Evolutionary conservation across 2,329 filamentous ascomycete species (phyloP).

Genomic region (Dryadomyces quercivorus): DNA sequence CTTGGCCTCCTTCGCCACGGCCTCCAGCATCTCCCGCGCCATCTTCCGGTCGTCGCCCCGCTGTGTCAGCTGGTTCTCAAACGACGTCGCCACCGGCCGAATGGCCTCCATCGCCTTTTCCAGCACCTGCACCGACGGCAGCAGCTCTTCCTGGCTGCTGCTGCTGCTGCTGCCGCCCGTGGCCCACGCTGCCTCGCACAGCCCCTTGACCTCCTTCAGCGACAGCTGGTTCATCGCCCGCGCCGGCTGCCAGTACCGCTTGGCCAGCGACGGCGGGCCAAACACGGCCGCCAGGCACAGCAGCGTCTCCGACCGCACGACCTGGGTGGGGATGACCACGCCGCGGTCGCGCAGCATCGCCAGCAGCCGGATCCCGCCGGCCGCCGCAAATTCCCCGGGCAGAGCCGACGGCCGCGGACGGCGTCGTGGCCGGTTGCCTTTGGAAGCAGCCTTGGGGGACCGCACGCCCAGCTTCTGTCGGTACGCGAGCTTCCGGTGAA

Average conservation of each 20-base stretch:
- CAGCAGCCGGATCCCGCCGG: constrained; percentile 21
- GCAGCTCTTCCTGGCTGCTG: constrained; percentile 11
- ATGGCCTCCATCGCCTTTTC: constrained; percentile 14
- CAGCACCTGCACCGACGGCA: constrained; percentile 19
- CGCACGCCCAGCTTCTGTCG: constrained; percentile 1
- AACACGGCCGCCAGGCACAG: constrained; percentile 22
- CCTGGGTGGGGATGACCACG: constrained; percentile 13
- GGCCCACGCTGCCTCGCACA: constrained; percentile 26
- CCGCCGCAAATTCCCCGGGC: constrained; percentile 15
- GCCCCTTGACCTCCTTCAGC: constrained; percentile 20
- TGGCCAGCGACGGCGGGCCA: constrained; percentile 15
- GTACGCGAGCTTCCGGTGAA: constrained; percentile 23
- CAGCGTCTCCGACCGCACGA: constrained; percentile 17
- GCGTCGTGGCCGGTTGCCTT: not conserved
- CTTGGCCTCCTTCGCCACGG: not conserved
- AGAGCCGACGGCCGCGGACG: too few species aligned
- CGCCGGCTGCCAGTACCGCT: constrained; percentile 12
- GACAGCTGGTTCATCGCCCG: constrained; percentile 15
- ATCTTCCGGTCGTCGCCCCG: constrained; percentile 3
- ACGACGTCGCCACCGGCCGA: constrained; percentile 5
- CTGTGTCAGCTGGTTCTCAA: constrained; percentile 6
- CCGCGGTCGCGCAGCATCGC: constrained; percentile 21
- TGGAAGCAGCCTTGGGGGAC: not conserved
- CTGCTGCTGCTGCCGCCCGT: not conserved
- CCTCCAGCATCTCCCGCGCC: constrained; percentile 3